Evolutionary conservation across 306 rosid species (phyloP).

Genomic region (Sindora glabra): DNA sequence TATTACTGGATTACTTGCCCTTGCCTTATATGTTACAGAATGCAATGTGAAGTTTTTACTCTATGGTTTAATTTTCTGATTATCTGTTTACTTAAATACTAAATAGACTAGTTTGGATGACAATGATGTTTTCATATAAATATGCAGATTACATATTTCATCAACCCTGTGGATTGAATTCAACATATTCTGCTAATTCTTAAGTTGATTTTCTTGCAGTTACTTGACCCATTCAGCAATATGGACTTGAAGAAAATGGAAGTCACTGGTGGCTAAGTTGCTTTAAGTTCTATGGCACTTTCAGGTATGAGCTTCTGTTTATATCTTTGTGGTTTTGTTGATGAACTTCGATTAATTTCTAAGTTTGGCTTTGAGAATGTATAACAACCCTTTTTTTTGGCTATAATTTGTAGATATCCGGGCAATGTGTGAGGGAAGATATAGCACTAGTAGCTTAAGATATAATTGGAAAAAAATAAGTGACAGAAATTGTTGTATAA

Average conservation of each 20-base stretch:
- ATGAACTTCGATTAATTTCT: not conserved
- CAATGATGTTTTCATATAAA: not conserved
- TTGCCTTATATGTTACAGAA: too few species aligned
- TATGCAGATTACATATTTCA: not conserved
- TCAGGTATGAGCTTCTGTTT: conserved; percentile 32
- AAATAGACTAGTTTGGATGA: too few species aligned
- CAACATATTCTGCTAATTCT: not conserved
- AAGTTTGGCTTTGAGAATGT: not conserved
- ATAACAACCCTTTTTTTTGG: not conserved
- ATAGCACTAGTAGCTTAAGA: conserved; percentile 22
- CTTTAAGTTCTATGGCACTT: conserved; percentile 40
- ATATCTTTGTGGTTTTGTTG: not conserved
- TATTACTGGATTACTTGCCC: too few species aligned
- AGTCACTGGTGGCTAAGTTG: conserved; percentile 62
- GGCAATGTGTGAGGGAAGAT: conserved; percentile 52
- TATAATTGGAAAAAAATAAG: conserved; percentile 19
- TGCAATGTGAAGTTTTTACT: too few species aligned
- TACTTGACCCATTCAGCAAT: conserved; percentile 24
- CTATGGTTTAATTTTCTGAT: too few species aligned
- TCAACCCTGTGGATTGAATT: not conserved
- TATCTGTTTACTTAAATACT: too few species aligned
- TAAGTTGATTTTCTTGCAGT: not conserved
- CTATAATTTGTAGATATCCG: conserved; percentile 30
- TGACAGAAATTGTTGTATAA: conserved; percentile 24
- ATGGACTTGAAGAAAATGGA: conserved; percentile 47